Evolutionary conservation across 1,284 basidiomycete genomes (phyloP).

Genomic region (Agaricales sp.): DNA sequence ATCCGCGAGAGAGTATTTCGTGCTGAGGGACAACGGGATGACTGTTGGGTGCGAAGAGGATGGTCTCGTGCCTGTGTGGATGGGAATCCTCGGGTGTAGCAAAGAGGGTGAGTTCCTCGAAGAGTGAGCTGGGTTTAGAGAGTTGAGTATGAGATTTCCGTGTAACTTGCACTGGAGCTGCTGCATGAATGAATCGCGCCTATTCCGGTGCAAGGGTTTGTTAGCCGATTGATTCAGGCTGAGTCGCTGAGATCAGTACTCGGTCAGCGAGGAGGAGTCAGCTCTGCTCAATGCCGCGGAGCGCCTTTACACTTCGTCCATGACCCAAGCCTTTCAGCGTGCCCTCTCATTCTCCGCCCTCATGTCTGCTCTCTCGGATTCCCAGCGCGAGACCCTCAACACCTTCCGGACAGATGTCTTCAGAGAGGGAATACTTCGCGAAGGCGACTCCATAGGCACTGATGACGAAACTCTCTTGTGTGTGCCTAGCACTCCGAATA

Average conservation of each 20-base stretch:
- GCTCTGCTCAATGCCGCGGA: too few species aligned
- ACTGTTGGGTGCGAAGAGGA: conserved; percentile 68
- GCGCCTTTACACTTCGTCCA: too few species aligned
- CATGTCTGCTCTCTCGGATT: background rate
- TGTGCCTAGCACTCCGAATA: conserved; percentile 12
- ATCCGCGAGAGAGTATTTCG: conserved; percentile 49
- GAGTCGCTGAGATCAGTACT: too few species aligned
- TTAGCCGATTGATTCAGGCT: too few species aligned
- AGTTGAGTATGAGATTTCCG: too few species aligned
- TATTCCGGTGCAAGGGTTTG: too few species aligned
- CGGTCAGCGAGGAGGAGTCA: too few species aligned
- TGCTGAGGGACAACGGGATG: conserved; percentile 65
- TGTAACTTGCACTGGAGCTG: too few species aligned
- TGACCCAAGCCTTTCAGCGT: background rate
- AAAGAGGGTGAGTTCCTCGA: conserved; percentile 24
- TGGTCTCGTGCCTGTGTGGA: conserved; percentile 53
- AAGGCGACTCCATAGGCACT: conserved; percentile 55
- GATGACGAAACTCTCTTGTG: conserved; percentile 55
- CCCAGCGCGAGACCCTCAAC: conserved; percentile 18
- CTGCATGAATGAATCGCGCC: too few species aligned
- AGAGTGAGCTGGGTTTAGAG: too few species aligned
- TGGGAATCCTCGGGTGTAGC: conserved; percentile 43
- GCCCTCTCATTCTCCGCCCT: background rate
- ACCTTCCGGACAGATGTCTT: conserved; percentile 39
- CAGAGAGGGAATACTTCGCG: conserved; percentile 39